Base-by-base conservation (phyloP, 2,329 filamentous ascomycete genomes). In the Ceratocystis huliohia region DNA sequence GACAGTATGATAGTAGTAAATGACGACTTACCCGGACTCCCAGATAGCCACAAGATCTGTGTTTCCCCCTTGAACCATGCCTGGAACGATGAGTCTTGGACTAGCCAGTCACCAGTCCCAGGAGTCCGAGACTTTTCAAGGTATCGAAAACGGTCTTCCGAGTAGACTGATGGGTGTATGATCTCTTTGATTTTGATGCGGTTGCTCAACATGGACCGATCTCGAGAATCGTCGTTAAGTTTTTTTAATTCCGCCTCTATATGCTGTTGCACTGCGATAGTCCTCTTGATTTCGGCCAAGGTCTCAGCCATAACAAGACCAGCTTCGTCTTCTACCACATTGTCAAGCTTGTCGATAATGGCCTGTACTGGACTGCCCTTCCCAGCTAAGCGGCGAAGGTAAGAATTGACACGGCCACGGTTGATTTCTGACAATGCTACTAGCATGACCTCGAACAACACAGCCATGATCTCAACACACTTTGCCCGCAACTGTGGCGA, bases 21-120 rank as follows among this genome's bases (percentile, higher is more conserved):
- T 3, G 46, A 7, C 20, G 4, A 20, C 69, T 25, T 72, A 72
- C 78, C 78, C 59, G 78, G 75, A 63, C 75, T 78, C 5, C 79
- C 79, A 1, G 71, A 74, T 17, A 81, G 72, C 74, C 76, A 81
- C 2, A 81, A 71, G 33, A 79, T 74, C 2, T 74, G 76, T 1
- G 72, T 75, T 2, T 78, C 73, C 6, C 72, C 72, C 2, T 71
- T 67, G 0, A 78, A 44, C 78, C 79, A 81, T 0, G 72, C 69
- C 7, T 74, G 72, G 22, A 80, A 72, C 0, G 74, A 71, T 0
- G 73, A 71, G 66, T 81, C 78, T 1, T 73, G 65, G 1, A 76
- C 71, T 7, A 81, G 72, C 79, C 79, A 81, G 48, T 80, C 75
- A 28, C 79, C 79, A 0, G 79, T 81, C 0, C 74, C 75, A 1